Base-by-base conservation (phyloP, 495 filamentous ascomycete genomes). In the Cladorrhinum samala region DNA sequence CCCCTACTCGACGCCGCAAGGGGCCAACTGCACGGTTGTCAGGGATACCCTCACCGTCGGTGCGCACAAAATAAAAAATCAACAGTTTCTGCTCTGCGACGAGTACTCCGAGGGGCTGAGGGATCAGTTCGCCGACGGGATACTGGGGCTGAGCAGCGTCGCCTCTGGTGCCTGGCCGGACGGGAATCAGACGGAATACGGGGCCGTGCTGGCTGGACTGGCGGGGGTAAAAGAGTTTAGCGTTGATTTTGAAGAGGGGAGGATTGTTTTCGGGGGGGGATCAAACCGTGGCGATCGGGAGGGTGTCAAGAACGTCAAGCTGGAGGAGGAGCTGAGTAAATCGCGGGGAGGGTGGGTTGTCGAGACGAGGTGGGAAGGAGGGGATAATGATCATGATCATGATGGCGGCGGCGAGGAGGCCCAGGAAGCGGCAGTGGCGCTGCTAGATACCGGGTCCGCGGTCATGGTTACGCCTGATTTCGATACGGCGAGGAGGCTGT, bases 31-130 rank as follows among this genome's bases (percentile, higher is more conserved):
- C 52, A 50, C 46, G 20, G 52, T 55, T 1, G 54, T 55, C 43
- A 63, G 50, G 23, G 68, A 70, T 50, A 58, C 25, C 11, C 55
- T 70, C 42, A 43, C 53, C 33, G 58, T 71, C 42, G 60, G 44
- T 25, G 57, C 54, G 38, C 52, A 60, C 17, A 13, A 49, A 6
- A 37, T 49, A n/a, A 36, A 30, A 6, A 27, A 27, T 4, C 62
- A 64, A 49, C 38, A 60, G 47, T 59, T 69, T 55, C 18, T 61
- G 39, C 20, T 55, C 18, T 62, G 59, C 45, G 42, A 67, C 42
- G 37, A 41, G 13, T 67, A 64, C 52, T 58, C 49, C 25, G 55
- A 49, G 2, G 54, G 48, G 1, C 48, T 68, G 8, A 45, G 56
- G 8, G 21, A 23, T n/a, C 55, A 65, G 30, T 45, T 46, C 1